phyloP scores from a whole-genome alignment of 768 basidiomycete species.

The Tricholoma bakamatsutake region DNA sequence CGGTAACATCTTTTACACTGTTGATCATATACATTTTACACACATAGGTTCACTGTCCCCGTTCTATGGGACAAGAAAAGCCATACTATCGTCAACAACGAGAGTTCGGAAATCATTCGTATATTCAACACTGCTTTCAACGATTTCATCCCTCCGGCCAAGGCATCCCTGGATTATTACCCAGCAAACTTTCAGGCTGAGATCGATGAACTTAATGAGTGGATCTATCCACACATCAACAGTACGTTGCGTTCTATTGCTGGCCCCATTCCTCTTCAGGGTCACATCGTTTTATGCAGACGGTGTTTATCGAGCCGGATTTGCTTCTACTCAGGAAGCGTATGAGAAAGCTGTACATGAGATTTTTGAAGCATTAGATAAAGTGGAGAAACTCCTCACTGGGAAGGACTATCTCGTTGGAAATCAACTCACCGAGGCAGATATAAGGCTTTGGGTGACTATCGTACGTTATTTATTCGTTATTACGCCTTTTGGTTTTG shows the following conservation, averaged over 20 bases:
- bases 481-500: background rate
- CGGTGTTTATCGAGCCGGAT: slow-evolving; percentile 87
- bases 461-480: slow-evolving; percentile 48
- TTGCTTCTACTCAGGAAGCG: slow-evolving; percentile 74
- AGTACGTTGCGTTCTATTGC: slow-evolving; percentile 39
- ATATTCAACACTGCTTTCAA: slow-evolving; percentile 89
- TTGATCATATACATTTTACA: background rate
- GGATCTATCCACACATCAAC: slow-evolving; percentile 83
- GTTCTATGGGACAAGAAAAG: slow-evolving; percentile 90
- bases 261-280: background rate
- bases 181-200: slow-evolving; percentile 63
- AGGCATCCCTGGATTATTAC: slow-evolving; percentile 68
- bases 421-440: slow-evolving; percentile 76
- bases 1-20: background rate
- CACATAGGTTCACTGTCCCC: slow-evolving; percentile 74
- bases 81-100: slow-evolving; percentile 90
- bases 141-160: slow-evolving; percentile 57
- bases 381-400: slow-evolving; percentile 67
- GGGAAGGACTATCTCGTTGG: slow-evolving; percentile 85
- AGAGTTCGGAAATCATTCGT: slow-evolving; percentile 91
- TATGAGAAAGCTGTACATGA: slow-evolving; percentile 73
- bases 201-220: slow-evolving; percentile 82
- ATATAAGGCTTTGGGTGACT: slow-evolving; percentile 88
- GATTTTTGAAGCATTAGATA: slow-evolving; percentile 77
- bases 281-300: slow-evolving; percentile 32